Conservation (phyloP, 1,139 yeast genomes). For the Zygotorulaspora mrakii region DNA sequence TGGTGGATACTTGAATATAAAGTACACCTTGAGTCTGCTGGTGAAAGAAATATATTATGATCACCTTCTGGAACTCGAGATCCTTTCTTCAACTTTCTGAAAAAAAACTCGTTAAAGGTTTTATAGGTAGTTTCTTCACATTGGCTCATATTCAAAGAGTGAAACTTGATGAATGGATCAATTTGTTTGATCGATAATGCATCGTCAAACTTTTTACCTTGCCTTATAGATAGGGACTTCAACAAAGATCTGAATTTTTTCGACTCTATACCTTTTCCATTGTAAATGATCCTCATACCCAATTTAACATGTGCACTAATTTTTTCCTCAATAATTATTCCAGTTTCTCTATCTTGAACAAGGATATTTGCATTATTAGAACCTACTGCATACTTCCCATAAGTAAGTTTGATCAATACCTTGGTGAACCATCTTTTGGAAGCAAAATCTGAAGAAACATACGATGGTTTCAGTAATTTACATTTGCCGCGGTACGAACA, state of each 20-base stretch:
- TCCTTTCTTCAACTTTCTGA: conserved; percentile 66
- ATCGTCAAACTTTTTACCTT: conserved; percentile 78
- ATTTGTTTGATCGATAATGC: conserved; percentile 66
- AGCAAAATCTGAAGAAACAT: conserved; percentile 78
- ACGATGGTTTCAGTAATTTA: conserved; percentile 61
- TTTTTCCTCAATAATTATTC: conserved; percentile 83
- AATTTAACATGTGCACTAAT: conserved; percentile 85
- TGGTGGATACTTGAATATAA: conserved; percentile 57
- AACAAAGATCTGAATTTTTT: conserved; percentile 55
- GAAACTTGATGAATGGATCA: conserved; percentile 74
- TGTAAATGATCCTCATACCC: conserved; percentile 80
- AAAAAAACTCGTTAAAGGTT: conserved; percentile 87
- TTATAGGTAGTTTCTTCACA: conserved; percentile 54
- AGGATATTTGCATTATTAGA: conserved; percentile 89
- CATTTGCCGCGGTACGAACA: conserved; percentile 77
- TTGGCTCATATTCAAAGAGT: conserved; percentile 67
- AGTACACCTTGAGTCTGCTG: conserved; percentile 87
- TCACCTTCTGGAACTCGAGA: conserved; percentile 68
- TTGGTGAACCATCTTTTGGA: conserved; percentile 86
- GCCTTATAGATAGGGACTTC: conserved; percentile 65
- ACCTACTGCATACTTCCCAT: conserved; percentile 84
- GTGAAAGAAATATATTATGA: conserved; percentile 58
- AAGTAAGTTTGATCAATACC: conserved; percentile 74
- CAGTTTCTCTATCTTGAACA: conserved; percentile 88
- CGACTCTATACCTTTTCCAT: conserved; percentile 62